Evolutionary conservation across 2,329 filamentous ascomycete species (phyloP).

Genomic region (Phoma sp.): DNA sequence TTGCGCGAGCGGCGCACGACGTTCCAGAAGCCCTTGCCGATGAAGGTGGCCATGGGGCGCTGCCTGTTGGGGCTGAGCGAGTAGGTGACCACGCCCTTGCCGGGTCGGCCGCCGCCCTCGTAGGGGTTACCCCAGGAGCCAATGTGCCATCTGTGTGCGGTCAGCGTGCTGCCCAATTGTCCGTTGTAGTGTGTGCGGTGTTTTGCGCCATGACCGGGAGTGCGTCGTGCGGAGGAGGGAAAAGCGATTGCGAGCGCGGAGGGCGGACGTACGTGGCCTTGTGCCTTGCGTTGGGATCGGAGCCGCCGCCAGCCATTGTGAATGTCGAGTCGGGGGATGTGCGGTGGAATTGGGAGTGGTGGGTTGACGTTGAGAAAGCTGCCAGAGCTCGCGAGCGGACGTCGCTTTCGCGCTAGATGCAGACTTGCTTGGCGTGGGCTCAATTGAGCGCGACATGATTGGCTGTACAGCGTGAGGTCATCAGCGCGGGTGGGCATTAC

Average conservation of each 20-base stretch:
- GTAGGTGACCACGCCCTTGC: slow-evolving; percentile 72
- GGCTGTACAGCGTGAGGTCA: not conserved
- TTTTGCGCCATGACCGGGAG: slow-evolving; percentile 11
- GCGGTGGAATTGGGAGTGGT: slow-evolving; percentile 28
- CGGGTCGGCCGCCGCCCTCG: slow-evolving; percentile 52
- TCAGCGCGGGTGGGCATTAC: not conserved
- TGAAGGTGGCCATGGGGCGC: slow-evolving; percentile 79
- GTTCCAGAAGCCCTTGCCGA: slow-evolving; percentile 92
- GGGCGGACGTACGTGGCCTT: slow-evolving; percentile 39
- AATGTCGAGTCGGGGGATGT: slow-evolving; percentile 18
- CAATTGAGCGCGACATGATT: slow-evolving; percentile 4
- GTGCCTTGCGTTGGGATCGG: slow-evolving; percentile 31
- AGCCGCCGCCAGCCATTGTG: slow-evolving; percentile 42
- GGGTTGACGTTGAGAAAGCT: slow-evolving; percentile 28
- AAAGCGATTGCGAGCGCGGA: slow-evolving; percentile 16
- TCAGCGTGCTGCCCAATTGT: slow-evolving; percentile 23
- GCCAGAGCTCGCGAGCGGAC: slow-evolving; percentile 19
- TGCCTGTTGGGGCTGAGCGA: slow-evolving; percentile 86
- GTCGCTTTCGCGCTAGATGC: slow-evolving; percentile 4
- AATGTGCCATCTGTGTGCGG: slow-evolving; percentile 43
- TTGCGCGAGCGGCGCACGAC: slow-evolving; percentile 82
- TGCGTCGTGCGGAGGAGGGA: slow-evolving; percentile 11
- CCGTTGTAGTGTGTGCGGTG: slow-evolving; percentile 7
- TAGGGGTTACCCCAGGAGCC: slow-evolving; percentile 48
- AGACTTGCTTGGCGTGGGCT: slow-evolving; percentile 10